Percentiles rank a stretch among this genome's conserved stretches.
These are phyloP conservation scores for Alisma plantagoaquatica DNA, from an alignment of 106 monocot species.

Conservation along the genomic window DNA sequence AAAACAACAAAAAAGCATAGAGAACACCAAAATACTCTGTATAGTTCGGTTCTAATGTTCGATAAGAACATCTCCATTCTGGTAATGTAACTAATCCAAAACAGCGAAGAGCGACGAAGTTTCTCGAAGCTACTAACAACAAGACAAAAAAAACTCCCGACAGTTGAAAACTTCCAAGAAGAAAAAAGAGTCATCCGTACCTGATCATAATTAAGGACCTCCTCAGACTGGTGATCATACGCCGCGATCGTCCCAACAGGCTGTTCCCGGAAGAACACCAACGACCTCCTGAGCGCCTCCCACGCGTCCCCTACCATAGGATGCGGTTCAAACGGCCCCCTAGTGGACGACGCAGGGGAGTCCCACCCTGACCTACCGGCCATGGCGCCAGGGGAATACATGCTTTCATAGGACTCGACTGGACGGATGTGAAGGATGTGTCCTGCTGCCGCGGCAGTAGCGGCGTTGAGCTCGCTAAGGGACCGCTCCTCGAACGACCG, in stretches of 20 bases:
- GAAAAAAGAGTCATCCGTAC: not conserved
- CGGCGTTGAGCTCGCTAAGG: constrained; percentile 46
- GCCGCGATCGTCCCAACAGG: constrained; percentile 13
- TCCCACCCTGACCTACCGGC: constrained; percentile 6
- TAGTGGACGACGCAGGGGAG: constrained; percentile 4
- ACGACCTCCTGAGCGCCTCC: constrained; percentile 9
- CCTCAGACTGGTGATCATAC: constrained; percentile 10
- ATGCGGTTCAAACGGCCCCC: constrained; percentile 8
- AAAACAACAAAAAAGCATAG: too few species aligned
- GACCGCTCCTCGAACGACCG: constrained; percentile 69
- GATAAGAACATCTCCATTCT: too few species aligned
- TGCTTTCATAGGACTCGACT: constrained; percentile 31
- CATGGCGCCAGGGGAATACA: constrained; percentile 31
- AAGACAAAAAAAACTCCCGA: too few species aligned
- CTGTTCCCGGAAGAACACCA: constrained; percentile 5
- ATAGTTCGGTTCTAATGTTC: too few species aligned
- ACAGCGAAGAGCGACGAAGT: too few species aligned
- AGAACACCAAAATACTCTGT: too few species aligned
- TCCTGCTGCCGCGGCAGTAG: too few species aligned
- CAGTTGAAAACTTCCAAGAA: too few species aligned
- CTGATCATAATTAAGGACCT: constrained; percentile 12
- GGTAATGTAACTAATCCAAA: too few species aligned
- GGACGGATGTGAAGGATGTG: constrained; percentile 15
- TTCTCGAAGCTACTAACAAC: too few species aligned
- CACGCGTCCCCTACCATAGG: constrained; percentile 12